Base-by-base conservation (phyloP, 2,329 filamentous ascomycete genomes). In the Hymenoscyphus salicellus region DNA sequence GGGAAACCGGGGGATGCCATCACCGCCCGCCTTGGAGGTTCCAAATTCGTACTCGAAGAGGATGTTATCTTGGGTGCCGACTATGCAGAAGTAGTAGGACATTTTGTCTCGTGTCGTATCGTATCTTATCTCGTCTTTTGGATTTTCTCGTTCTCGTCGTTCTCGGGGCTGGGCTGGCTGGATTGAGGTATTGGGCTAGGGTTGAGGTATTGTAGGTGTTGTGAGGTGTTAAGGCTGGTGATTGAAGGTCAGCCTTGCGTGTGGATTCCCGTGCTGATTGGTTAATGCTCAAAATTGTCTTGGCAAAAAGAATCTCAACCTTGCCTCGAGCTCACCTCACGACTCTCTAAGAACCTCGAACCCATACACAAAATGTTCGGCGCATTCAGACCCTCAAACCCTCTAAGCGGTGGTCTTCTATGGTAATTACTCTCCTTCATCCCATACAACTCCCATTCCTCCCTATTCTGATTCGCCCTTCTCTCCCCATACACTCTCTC, bases 71-170 rank as follows among this genome's bases (percentile, higher is more conserved):
- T 92, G 91, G 26, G 93, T 96, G 75, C 93, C 95, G 77, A 99
- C 87, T 72, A 99, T 97, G 75, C 91, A 91, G 80, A 99, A 98
- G 82, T 97, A 97, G 84, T 98, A 99, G 66, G 93, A 97, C 95
- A 98, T 98, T 5, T n/a, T 46, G 28, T 30, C 1, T 8, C 14
- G 10, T 49, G 10, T 26, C 20, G 5, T 49, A 10, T 5, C 20
- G 10, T 26, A 30, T 30, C 28, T 30, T 6, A 3, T 30, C 28
- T 30, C 28, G 28, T 30, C 28, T 46, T 2, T 43, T 43, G 33
- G 33, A 14, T 38, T 36, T 60, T 58, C 43, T 32, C 30, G 32
- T 28, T 61, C n/a, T 36, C 28, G 28, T 30, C 28, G 28, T 30
- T 30, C 28, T 30, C 28, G 6, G 28, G 28, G 28, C 28, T 30